Base-by-base conservation (phyloP, 495 filamentous ascomycete species). In the Aspergillus affinis region DNA sequence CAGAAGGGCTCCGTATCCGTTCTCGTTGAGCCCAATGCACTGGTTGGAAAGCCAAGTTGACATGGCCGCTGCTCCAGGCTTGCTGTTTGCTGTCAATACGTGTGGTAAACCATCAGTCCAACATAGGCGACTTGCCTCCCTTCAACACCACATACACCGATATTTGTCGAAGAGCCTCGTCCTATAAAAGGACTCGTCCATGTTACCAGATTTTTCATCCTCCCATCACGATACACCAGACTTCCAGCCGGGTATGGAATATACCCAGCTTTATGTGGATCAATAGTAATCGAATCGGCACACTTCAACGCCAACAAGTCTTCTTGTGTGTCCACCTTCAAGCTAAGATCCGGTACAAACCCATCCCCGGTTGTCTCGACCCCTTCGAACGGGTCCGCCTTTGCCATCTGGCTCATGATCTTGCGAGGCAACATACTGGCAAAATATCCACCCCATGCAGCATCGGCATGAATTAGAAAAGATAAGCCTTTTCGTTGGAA, bases 391-490 rank as follows among this genome's bases (percentile, higher is more conserved):
- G 32, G 7, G 10, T 13, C 10, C 7, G 32, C 7, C 9, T 36
- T n/a, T n/a, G n/a, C 32, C 4, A 9, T 12, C 32, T 13, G 7
- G 32, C 2, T 13, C 32, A 36, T 36, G 32, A 36, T 8, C 6
- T 13, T 8, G 6, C 32, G 32, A 9, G 67, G 72, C 15, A 79
- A 54, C 76, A 78, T 77, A 0, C 74, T 67, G 61, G 66, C 64
- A 61, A 82, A 81, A 54, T 82, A 82, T 5, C 79, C 79, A 19
- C 79, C 78, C 79, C 79, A 82, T 0, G 77, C 78, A 9, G 75
- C 76, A 58, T 81, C 78, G 10, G 64, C 69, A 56, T 81, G 78
- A 2, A 81, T 63, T 10, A 55, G 62, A 52, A 68, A 80, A 66
- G 73, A 76, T 4, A 79, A 60, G 0, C 78, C 79, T 46, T 68